phyloP scores from a whole-genome alignment of 73 alveolate species.

The Stentor roeselii region DNA sequence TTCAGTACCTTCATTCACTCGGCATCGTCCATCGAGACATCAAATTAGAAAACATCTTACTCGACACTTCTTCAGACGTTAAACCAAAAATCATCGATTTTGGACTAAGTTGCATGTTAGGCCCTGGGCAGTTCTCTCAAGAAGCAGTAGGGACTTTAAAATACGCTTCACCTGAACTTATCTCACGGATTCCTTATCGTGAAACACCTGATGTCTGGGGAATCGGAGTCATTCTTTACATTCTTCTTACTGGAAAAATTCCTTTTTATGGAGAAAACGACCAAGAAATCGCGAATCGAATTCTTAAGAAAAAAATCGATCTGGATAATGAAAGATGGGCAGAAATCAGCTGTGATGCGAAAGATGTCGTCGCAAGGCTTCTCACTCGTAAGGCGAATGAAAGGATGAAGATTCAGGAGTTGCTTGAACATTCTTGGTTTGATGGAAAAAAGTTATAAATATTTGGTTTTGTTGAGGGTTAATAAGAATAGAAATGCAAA shows the following conservation, averaged over 20 bases:
- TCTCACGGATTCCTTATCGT: slow-evolving; percentile 29
- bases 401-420: slow-evolving; percentile 13
- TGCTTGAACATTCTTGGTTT: background rate
- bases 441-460: no score
- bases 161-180: slow-evolving; percentile 39
- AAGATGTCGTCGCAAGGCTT: background rate
- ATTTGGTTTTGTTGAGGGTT: no score
- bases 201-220: slow-evolving; percentile 34
- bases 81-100: slow-evolving; percentile 8
- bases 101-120: slow-evolving; percentile 34
- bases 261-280: slow-evolving; percentile 33
- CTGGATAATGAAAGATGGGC: background rate
- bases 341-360: slow-evolving; percentile 19
- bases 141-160: slow-evolving; percentile 38
- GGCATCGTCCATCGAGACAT: slow-evolving; percentile 86
- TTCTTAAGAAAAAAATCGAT: background rate
- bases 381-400: slow-evolving; percentile 1
- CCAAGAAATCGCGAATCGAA: slow-evolving; percentile 7
- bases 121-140: slow-evolving; percentile 33
- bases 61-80: slow-evolving; percentile 38
- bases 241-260: slow-evolving; percentile 29
- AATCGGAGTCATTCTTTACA: slow-evolving; percentile 33
- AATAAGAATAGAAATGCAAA: no score
- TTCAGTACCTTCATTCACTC: slow-evolving; percentile 61
- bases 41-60: slow-evolving; percentile 81